phyloP scores from a whole-genome alignment of 2,329 filamentous ascomycete genomes.

The Ophiostoma himal-ulmi region DNA sequence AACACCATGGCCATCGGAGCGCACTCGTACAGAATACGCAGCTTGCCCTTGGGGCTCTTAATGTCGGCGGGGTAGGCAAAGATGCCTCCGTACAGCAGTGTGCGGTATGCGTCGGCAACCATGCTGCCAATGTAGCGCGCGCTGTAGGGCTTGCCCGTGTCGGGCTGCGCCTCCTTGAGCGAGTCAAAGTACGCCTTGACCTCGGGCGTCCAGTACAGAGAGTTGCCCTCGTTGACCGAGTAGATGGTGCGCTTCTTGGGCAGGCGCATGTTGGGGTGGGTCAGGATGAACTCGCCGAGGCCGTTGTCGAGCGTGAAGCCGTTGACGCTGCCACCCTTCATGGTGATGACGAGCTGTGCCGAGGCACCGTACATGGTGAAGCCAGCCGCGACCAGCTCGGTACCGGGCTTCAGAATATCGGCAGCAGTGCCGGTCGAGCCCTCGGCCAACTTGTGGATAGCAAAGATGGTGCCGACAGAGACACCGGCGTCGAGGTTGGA shows the following conservation, averaged over 20 bases:
- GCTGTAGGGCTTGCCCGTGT: conserved; percentile 81
- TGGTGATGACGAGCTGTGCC: conserved; percentile 92
- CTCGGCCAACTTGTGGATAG: conserved; percentile 81
- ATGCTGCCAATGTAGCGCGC: conserved; percentile 94
- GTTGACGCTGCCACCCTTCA: conserved; percentile 87
- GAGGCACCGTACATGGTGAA: conserved; percentile 99
- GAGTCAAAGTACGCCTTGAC: conserved; percentile 84
- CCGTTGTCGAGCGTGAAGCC: conserved; percentile 97
- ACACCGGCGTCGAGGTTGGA: conserved; percentile 98
- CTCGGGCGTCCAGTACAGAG: conserved; percentile 86
- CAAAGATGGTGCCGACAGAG: conserved; percentile 96
- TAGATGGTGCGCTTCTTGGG: conserved; percentile 80
- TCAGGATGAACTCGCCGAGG: conserved; percentile 96
- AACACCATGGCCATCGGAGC: conserved; percentile 99
- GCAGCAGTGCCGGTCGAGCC: conserved; percentile 68
- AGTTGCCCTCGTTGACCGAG: conserved; percentile 98
- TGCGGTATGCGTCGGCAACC: conserved; percentile 97
- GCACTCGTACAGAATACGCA: conserved; percentile 95
- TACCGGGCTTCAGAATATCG: conserved; percentile 83
- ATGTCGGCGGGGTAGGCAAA: conserved; percentile 97
- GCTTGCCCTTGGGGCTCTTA: conserved; percentile 97
- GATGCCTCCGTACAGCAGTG: conserved; percentile 88
- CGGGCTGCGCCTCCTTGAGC: conserved; percentile 67
- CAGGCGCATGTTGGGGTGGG: conserved; percentile 88
- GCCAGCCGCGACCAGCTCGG: conserved; percentile 86